Evolutionary conservation across 2,329 filamentous ascomycete genomes (phyloP), one percentile per base, ranked within the genome.

Genomic region (Aaosphaeria arxii): DNA sequence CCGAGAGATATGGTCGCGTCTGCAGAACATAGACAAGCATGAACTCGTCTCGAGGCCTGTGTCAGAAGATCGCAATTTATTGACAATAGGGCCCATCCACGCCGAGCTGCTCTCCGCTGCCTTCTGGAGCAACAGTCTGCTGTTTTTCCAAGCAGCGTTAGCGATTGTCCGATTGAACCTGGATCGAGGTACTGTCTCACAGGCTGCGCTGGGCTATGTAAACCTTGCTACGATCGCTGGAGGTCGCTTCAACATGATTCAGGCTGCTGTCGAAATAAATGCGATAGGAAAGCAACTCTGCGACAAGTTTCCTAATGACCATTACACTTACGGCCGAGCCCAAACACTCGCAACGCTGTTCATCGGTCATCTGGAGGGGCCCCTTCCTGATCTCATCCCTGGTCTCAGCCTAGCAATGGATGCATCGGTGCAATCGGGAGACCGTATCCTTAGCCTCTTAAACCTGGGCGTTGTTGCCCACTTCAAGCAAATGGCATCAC

Each of bases 131-230:
- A 83, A 91, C 57, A 76, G 76, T 17, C 69, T 90, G 7, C 77
- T 84, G n/a, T 90, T 88, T 62, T 91, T 89, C 63, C 82, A 88
- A 55, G 77, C 86, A 29, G 77, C 83, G 1, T 71, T 91, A 11
- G 77, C 84, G 51, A 82, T 91, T 73, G 72, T 90, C 47, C 75
- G 84, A 45, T 75, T 85, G 46, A 85, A 88, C 61, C 71, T 91
- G 5, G 74, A 77, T 2, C 73, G 74, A 7, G 88, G 87, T 0
- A 74, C 79, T 5, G 88, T 87, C 53, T 83, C 87, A 5, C 87
- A 91, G 63, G 84, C 84, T 1, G 84, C 84, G 11, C 78, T 85
- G 30, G 80, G 78, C 1, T 89, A 89, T 57, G 69, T 91, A 3
- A 79, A 90, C 56, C 62, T 91, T 11, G 83, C 83, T 24, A 80